Conservation (phyloP, 2,329 filamentous ascomycete species). For the Aspergillus floridensis region DNA sequence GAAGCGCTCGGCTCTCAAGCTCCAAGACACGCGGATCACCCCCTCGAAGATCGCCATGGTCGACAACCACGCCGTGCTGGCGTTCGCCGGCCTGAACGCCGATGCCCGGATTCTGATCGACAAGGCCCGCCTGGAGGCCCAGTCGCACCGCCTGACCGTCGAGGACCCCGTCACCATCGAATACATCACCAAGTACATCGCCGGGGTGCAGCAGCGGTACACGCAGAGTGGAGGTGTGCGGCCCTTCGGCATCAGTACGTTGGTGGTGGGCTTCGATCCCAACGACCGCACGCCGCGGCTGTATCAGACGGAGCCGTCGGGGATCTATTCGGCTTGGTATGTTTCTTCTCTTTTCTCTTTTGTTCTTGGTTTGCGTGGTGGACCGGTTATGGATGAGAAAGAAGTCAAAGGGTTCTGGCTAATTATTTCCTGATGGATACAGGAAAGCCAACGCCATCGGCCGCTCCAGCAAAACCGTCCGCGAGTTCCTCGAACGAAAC, state of each 20-base stretch:
- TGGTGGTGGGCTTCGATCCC: constrained; percentile 98
- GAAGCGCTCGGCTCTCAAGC: constrained; percentile 98
- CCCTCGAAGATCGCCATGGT: constrained; percentile 97
- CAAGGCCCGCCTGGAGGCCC: constrained; percentile 94
- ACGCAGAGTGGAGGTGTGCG: constrained; percentile 97
- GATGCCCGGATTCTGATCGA: constrained; percentile 97
- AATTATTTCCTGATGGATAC: constrained; percentile 17
- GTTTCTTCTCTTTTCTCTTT: constrained; percentile 27
- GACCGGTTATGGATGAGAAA: too few relatives aligned
- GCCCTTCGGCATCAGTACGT: constrained; percentile 97
- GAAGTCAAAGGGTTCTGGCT: neutral
- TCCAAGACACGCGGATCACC: constrained; percentile 98
- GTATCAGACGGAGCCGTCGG: constrained; percentile 98
- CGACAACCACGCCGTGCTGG: constrained; percentile 93
- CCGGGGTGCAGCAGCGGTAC: constrained; percentile 96
- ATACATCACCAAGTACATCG: constrained; percentile 99
- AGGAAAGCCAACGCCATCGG: constrained; percentile 99
- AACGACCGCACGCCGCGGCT: constrained; percentile 83
- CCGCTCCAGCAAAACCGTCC: constrained; percentile 96
- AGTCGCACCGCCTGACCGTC: constrained; percentile 94
- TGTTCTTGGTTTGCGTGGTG: too few relatives aligned
- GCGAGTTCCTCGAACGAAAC: constrained; percentile 97
- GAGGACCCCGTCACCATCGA: constrained; percentile 97
- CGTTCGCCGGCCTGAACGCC: constrained; percentile 95
- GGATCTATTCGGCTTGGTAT: constrained; percentile 98